Percentiles rank a stretch among this genome's conserved stretches.
Evolutionary conservation across 495 filamentous ascomycete species (phyloP).

Genomic region (Talaromyces wortmannii): DNA sequence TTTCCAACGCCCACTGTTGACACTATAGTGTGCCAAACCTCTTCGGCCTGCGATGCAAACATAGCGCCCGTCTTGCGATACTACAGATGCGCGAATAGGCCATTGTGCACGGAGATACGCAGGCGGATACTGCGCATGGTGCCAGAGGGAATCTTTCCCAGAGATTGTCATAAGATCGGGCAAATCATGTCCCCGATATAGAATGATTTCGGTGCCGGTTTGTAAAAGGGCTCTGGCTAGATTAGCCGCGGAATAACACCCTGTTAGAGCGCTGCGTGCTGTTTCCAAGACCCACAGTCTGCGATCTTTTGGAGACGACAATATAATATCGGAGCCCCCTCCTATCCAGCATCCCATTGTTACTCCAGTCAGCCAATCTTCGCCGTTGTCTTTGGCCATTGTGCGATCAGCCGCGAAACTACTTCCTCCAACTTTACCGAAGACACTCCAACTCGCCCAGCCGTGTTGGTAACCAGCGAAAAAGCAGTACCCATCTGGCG

Average conservation of each 20-base stretch:
- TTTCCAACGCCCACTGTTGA: conserved; percentile 93
- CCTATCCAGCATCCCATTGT: conserved; percentile 76
- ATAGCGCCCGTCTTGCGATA: conserved; percentile 89
- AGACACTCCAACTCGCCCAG: conserved; percentile 96
- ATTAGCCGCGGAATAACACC: conserved; percentile 86
- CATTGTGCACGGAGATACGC: conserved; percentile 83
- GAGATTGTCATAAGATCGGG: conserved; percentile 86
- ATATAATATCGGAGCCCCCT: conserved; percentile 76
- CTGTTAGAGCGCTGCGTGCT: conserved; percentile 82
- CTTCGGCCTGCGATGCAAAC: conserved; percentile 89
- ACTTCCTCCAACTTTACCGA: conserved; percentile 76
- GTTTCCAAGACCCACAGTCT: conserved; percentile 85
- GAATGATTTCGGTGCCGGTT: conserved; percentile 74
- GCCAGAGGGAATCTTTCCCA: conserved; percentile 89
- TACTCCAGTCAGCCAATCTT: conserved; percentile 75
- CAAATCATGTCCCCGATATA: conserved; percentile 89
- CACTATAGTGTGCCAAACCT: conserved; percentile 92
- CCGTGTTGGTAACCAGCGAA: conserved; percentile 91
- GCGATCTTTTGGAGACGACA: conserved; percentile 62
- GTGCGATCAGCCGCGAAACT: conserved; percentile 67
- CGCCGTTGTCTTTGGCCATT: conserved; percentile 58
- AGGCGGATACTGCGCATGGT: conserved; percentile 79
- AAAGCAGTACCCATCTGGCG: conserved; percentile 92
- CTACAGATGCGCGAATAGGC: conserved; percentile 79
- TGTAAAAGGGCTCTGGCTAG: conserved; percentile 82